Evolutionary conservation across 192 early-diverging fungal species (phyloP).

Genomic region (Oehlia diaphana): DNA sequence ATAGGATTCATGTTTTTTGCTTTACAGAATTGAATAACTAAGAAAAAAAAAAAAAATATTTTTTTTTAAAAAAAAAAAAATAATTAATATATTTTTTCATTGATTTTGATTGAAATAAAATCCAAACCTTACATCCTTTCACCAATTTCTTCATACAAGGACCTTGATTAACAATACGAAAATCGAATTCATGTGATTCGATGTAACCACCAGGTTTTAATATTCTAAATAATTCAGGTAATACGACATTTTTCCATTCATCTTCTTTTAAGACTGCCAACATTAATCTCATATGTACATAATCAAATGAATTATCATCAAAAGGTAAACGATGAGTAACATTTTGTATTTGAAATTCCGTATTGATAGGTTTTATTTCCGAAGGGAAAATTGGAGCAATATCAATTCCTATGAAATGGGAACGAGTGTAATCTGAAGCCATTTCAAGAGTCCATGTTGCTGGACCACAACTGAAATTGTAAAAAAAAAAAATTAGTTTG

Average conservation of each 20-base stretch:
- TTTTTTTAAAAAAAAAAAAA: too few relatives aligned
- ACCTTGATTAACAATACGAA: not conserved
- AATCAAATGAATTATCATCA: conserved; percentile 18
- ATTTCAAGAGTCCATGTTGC: conserved; percentile 12
- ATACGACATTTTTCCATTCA: not conserved
- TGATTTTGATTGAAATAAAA: not conserved
- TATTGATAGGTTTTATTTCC: conserved; percentile 13
- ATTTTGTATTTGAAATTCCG: conserved; percentile 3
- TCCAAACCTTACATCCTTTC: not conserved
- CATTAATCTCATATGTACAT: conserved; percentile 13
- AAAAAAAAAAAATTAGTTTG: not conserved
- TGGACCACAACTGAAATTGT: conserved; percentile 3
- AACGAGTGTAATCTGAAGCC: not conserved
- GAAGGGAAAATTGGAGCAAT: conserved; percentile 19
- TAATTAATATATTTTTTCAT: too few relatives aligned
- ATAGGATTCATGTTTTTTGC: not conserved
- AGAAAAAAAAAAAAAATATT: not conserved
- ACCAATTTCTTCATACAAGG: not conserved
- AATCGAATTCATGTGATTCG: not conserved
- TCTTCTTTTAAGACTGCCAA: not conserved
- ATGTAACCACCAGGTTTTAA: not conserved
- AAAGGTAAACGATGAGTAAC: conserved; percentile 21
- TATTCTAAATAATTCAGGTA: not conserved
- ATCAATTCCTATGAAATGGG: conserved; percentile 23
- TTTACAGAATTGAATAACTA: not conserved